phyloP scores from a whole-genome alignment of 495 filamentous ascomycete species.

The Glonium stellatum region DNA sequence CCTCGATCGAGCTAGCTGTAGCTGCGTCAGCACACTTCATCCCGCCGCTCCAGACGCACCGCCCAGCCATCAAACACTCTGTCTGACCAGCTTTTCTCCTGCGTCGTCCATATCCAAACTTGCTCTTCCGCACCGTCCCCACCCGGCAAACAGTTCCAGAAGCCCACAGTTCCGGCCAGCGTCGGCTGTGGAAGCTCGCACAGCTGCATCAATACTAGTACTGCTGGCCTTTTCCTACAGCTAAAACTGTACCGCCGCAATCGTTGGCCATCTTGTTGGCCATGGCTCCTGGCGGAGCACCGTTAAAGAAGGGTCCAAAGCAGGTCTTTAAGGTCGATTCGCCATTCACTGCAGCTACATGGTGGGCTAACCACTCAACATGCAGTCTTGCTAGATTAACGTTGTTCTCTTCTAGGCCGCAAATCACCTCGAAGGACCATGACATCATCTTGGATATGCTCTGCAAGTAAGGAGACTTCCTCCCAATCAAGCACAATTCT shows the following conservation, averaged over 20 bases:
- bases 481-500: neutral
- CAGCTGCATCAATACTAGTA: too few species aligned
- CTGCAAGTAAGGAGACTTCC: conserved; percentile 25
- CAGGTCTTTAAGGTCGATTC: conserved; percentile 34
- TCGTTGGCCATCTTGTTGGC: neutral
- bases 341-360: conserved; percentile 32
- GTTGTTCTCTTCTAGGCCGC: conserved; percentile 23
- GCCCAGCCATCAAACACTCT: too few species aligned
- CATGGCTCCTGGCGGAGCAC: conserved; percentile 7
- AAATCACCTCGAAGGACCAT: conserved; percentile 21
- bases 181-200: too few species aligned
- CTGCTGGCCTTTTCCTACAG: too few species aligned
- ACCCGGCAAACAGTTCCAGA: too few species aligned
- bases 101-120: too few species aligned
- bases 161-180: too few species aligned
- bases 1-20: neutral
- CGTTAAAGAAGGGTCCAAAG: conserved; percentile 19
- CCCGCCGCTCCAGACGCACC: neutral
- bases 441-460: conserved; percentile 32
- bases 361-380: conserved; percentile 16
- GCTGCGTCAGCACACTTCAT: neutral
- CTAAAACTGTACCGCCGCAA: neutral
- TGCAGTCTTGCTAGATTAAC: neutral
- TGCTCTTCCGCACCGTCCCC: too few species aligned
- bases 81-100: too few species aligned